phyloP scores from a whole-genome alignment of 345 rosid genomes.

The Toxicodendron radicans region DNA sequence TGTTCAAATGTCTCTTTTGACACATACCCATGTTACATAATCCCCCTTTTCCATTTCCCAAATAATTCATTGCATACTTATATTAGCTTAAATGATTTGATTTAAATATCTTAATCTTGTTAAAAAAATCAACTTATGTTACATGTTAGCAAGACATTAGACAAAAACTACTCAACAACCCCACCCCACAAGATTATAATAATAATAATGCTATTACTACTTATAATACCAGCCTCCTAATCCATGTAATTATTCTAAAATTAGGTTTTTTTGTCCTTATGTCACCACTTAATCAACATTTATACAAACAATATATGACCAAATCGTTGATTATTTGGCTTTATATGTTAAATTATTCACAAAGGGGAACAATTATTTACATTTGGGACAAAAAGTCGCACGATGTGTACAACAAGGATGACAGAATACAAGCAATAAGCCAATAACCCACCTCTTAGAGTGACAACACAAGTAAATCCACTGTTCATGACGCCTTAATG shows the following conservation, averaged over 20 bases:
- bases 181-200: background rate
- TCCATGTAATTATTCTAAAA: too few species aligned
- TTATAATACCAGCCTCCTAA: too few species aligned
- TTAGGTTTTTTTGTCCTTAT: background rate
- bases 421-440: background rate
- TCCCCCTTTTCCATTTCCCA: background rate
- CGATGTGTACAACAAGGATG: background rate
- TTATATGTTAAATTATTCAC: background rate
- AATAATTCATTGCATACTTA: background rate
- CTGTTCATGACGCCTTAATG: slow-evolving; percentile 7
- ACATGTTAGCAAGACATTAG: slow-evolving; percentile 25
- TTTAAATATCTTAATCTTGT: slow-evolving; percentile 9
- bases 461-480: background rate
- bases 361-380: background rate
- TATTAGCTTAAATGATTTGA: background rate
- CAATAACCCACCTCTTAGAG: background rate
- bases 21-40: background rate
- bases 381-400: background rate
- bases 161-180: slow-evolving; percentile 21
- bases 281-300: background rate
- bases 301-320: background rate
- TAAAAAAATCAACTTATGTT: slow-evolving; percentile 20
- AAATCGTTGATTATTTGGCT: background rate
- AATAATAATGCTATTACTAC: background rate
- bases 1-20: slow-evolving; percentile 6